Percentiles rank a stretch among this genome's conserved stretches.
These are phyloP conservation scores for Cryoendolithus antarcticus DNA, from an alignment of 2,329 filamentous ascomycete genomes.

Conservation along the genomic window DNA sequence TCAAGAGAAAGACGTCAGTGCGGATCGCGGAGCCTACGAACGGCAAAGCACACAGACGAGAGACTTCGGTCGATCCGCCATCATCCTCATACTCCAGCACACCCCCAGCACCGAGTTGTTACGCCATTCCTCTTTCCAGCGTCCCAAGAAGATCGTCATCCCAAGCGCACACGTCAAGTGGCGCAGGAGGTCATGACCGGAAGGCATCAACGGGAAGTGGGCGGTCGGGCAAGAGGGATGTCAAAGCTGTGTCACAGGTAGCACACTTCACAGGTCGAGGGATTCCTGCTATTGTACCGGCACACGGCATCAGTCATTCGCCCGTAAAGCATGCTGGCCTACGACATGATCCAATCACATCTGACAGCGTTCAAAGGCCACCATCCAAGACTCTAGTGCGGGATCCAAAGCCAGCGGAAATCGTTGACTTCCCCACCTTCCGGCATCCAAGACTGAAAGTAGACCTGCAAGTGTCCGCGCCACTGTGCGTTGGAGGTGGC, in stretches of 20 bases:
- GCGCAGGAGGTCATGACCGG: constrained; percentile 5
- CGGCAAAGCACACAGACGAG: constrained; percentile 4
- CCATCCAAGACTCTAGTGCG: constrained; percentile 39
- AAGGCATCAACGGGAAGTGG: constrained; percentile 11
- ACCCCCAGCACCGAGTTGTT: constrained; percentile 31
- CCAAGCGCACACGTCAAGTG: constrained; percentile 11
- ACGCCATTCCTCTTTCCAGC: constrained; percentile 32
- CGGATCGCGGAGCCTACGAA: constrained; percentile 3
- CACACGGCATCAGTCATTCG: constrained; percentile 34
- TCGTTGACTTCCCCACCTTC: constrained; percentile 37
- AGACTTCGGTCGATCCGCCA: constrained; percentile 6
- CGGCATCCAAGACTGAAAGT: constrained; percentile 38
- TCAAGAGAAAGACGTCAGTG: too few species aligned
- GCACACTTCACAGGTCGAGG: too few species aligned
- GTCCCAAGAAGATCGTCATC: constrained; percentile 37
- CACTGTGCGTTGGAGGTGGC: constrained; percentile 43
- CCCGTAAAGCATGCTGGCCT: constrained; percentile 34
- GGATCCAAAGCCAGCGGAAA: constrained; percentile 32
- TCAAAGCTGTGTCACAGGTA: not conserved
- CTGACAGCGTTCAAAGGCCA: constrained; percentile 29
- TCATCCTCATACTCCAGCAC: constrained; percentile 22
- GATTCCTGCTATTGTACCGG: constrained; percentile 24
- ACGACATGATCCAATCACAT: constrained; percentile 30
- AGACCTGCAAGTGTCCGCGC: constrained; percentile 37
- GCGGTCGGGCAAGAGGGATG: not conserved